phyloP scores from a whole-genome alignment of 2,329 filamentous ascomycete species.

The Emericellopsis cladophorae region DNA sequence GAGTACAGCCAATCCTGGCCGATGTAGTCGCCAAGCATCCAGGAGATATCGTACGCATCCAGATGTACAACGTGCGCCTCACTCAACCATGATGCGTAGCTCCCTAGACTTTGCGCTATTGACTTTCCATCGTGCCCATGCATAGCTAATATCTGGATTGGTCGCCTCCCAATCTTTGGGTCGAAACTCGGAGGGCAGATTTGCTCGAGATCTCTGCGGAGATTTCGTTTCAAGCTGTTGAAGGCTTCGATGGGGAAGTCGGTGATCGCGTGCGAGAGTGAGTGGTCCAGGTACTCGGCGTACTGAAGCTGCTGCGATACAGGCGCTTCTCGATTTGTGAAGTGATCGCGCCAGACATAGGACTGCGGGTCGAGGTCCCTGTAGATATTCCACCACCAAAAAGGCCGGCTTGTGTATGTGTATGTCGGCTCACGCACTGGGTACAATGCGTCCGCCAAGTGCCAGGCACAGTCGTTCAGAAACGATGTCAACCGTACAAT shows the following conservation, averaged over 20 bases:
- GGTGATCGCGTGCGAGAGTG: slow-evolving; percentile 19
- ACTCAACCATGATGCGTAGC: slow-evolving; percentile 46
- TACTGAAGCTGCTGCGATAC: slow-evolving; percentile 15
- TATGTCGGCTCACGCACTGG: slow-evolving; percentile 20
- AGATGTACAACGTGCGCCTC: slow-evolving; percentile 56
- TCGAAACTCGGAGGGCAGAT: slow-evolving; percentile 15
- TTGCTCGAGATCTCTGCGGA: slow-evolving; percentile 15
- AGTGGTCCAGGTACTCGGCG: slow-evolving; percentile 16
- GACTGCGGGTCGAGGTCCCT: slow-evolving; percentile 17
- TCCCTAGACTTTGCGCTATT: slow-evolving; percentile 38
- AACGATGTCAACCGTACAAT: slow-evolving; percentile 16
- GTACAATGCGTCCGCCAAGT: slow-evolving; percentile 19
- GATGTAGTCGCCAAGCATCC: slow-evolving; percentile 57
- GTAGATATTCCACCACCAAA: slow-evolving; percentile 27
- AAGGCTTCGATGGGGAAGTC: slow-evolving; percentile 20
- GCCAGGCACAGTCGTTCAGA: slow-evolving; percentile 23
- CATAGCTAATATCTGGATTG: slow-evolving; percentile 22
- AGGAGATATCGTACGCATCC: slow-evolving; percentile 56
- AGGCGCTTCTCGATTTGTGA: slow-evolving; percentile 11
- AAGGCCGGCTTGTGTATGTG: slow-evolving; percentile 18
- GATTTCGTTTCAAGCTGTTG: slow-evolving; percentile 13
- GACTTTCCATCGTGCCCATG: slow-evolving; percentile 24
- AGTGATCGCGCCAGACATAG: slow-evolving; percentile 15
- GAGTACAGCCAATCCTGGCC: slow-evolving; percentile 43
- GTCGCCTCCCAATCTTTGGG: slow-evolving; percentile 19